Conservation (phyloP, 179 eudicot genomes). For the Sideroxylon spinosum region DNA sequence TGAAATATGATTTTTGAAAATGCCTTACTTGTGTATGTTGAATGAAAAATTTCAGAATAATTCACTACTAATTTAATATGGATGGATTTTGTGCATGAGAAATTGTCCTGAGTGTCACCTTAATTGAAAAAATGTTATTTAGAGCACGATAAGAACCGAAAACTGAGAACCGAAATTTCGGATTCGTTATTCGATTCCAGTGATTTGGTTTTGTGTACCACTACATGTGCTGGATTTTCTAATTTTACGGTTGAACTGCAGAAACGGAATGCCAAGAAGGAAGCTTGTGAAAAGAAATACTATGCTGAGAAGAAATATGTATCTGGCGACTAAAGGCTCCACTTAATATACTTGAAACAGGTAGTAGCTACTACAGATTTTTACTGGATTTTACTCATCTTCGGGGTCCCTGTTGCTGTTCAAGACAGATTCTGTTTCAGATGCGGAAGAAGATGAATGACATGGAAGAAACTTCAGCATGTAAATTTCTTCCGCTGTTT, state of each 20-base stretch:
- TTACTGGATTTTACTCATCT: background rate
- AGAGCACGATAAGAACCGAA: no score
- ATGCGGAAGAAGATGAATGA: constrained; percentile 8
- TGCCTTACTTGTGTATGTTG: no score
- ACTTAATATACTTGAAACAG: background rate
- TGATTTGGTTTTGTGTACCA: no score
- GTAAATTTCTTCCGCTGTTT: background rate
- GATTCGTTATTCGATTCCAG: background rate
- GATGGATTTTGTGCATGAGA: no score
- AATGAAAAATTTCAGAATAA: no score
- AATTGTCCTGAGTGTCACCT: no score
- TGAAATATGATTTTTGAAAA: no score
- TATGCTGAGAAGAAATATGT: constrained; percentile 63
- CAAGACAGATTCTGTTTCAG: background rate
- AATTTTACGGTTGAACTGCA: constrained; percentile 23
- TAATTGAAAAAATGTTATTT: no score
- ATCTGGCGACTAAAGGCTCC: constrained; percentile 43
- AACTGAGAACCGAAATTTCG: background rate
- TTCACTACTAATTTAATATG: no score
- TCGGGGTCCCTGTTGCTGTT: background rate
- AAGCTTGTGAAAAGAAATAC: constrained; percentile 77
- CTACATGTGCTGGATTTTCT: background rate
- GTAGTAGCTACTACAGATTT: background rate
- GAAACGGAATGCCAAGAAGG: constrained; percentile 84
- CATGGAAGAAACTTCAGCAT: background rate